Percentiles rank a stretch among this genome's conserved stretches.
These are phyloP conservation scores for Russula sp. DNA, from an alignment of 768 basidiomycete species.

Conservation along the genomic window DNA sequence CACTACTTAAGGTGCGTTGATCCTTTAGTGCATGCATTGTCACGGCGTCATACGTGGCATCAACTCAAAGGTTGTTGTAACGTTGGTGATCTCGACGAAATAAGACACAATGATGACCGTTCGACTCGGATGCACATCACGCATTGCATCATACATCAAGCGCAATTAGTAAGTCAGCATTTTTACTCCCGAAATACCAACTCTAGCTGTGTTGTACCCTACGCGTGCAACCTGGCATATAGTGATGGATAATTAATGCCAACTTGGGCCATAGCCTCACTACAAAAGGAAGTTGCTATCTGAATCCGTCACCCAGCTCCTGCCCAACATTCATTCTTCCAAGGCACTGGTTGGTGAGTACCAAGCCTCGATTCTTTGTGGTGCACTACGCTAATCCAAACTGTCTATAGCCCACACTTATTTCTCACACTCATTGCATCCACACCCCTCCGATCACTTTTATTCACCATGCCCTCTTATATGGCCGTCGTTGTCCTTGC, in stretches of 20 bases:
- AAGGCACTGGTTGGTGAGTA: slow-evolving; percentile 22
- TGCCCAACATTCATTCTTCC: not conserved
- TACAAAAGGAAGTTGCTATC: not conserved
- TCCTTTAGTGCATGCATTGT: too few relatives aligned
- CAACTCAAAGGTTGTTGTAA: too few relatives aligned
- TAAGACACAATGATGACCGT: too few relatives aligned
- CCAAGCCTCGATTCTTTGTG: not conserved
- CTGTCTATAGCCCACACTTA: not conserved
- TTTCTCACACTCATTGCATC: slow-evolving; percentile 3
- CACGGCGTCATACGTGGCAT: too few relatives aligned
- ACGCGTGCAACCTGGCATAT: not conserved
- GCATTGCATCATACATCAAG: not conserved
- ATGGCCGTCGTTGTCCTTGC: slow-evolving; percentile 1
- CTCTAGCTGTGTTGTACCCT: not conserved
- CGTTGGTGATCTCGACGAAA: too few relatives aligned
- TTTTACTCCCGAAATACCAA: not conserved
- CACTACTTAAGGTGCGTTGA: too few relatives aligned
- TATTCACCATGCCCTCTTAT: slow-evolving; percentile 5
- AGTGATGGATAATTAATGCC: not conserved
- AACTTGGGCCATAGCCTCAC: not conserved
- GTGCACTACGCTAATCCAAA: not conserved
- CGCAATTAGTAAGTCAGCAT: not conserved
- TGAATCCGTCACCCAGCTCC: not conserved
- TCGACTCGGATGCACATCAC: not conserved
- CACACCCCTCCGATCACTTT: not conserved